A percentile compares a stretch with the other conserved stretches of the same genome.
Evolutionary conservation across 2,329 filamentous ascomycete species (phyloP).

Genomic region (Fusarium palustre): DNA sequence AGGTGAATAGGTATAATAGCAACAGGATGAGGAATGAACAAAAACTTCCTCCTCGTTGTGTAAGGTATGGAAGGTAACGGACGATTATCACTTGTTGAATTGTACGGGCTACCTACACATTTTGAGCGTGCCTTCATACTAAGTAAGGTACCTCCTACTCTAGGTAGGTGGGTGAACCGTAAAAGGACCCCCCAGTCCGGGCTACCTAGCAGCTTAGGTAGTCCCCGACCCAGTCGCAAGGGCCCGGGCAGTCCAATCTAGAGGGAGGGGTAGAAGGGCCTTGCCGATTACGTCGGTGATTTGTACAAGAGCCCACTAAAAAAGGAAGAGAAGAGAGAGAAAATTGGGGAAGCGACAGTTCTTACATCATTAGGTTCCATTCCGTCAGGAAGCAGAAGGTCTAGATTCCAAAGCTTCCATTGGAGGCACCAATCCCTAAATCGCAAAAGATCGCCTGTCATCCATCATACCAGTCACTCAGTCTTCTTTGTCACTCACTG

Average conservation of each 20-base stretch:
- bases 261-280: slow-evolving; percentile 14
- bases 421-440: slow-evolving; percentile 30
- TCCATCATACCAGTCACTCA: neutral
- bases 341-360: slow-evolving; percentile 27
- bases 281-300: slow-evolving; percentile 42
- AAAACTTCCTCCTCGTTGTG: neutral
- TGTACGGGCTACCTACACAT: neutral
- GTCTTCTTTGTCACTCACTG: neutral
- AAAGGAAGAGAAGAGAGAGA: slow-evolving; percentile 23
- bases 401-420: slow-evolving; percentile 43
- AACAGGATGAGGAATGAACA: neutral
- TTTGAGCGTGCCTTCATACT: too few relatives aligned
- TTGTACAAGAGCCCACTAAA: slow-evolving; percentile 32
- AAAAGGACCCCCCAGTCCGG: neutral
- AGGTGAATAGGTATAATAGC: neutral
- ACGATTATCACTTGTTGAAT: slow-evolving; percentile 10
- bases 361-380: slow-evolving; percentile 45
- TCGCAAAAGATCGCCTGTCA: slow-evolving; percentile 30
- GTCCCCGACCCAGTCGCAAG: slow-evolving; percentile 10
- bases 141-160: neutral
- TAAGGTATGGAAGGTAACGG: neutral
- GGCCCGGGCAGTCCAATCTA: slow-evolving; percentile 10
- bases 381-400: slow-evolving; percentile 30
- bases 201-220: too few relatives aligned
- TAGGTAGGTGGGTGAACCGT: neutral